Percentiles rank a stretch among this genome's conserved stretches.
Evolutionary conservation across 495 filamentous ascomycete genomes (phyloP).

Genomic region (Daldinia grandis): DNA sequence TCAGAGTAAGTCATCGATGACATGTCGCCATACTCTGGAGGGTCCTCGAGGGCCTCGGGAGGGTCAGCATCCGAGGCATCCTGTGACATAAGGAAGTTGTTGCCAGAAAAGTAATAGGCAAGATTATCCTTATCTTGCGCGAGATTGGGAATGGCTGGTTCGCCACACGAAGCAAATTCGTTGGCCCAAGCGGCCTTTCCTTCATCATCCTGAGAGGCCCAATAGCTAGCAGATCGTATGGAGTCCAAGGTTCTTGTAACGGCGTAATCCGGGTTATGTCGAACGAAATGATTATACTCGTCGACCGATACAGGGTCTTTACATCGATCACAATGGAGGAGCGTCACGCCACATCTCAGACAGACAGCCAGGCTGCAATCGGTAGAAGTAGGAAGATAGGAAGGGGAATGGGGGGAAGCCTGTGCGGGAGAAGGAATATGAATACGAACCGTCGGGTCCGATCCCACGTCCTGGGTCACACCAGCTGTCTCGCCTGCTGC

Average conservation of each 20-base stretch:
- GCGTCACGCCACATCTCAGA: conserved; percentile 45
- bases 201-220: conserved; percentile 23
- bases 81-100: conserved; percentile 2
- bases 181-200: conserved; percentile 10
- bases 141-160: conserved; percentile 2
- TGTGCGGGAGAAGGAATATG: conserved; percentile 43
- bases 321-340: conserved; percentile 42
- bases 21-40: conserved; percentile 18
- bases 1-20: conserved; percentile 21
- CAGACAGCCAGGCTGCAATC: conserved; percentile 39
- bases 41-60: conserved; percentile 36
- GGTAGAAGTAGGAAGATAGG: conserved; percentile 25
- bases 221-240: conserved; percentile 18
- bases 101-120: conserved; percentile 14
- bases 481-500: conserved; percentile 94
- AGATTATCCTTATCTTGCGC: conserved; percentile 17
- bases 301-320: conserved; percentile 41
- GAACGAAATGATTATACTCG: conserved; percentile 40
- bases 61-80: conserved; percentile 31
- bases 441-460: conserved; percentile 94
- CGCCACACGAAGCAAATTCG: conserved; percentile 21
- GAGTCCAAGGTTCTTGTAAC: conserved; percentile 13
- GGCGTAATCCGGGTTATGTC: conserved; percentile 27
- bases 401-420: conserved; percentile 2
- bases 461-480: conserved; percentile 94